Evolutionary conservation across 352 stramenopile genomes (phyloP).

Genomic region (Pythium phragmiticola): DNA sequence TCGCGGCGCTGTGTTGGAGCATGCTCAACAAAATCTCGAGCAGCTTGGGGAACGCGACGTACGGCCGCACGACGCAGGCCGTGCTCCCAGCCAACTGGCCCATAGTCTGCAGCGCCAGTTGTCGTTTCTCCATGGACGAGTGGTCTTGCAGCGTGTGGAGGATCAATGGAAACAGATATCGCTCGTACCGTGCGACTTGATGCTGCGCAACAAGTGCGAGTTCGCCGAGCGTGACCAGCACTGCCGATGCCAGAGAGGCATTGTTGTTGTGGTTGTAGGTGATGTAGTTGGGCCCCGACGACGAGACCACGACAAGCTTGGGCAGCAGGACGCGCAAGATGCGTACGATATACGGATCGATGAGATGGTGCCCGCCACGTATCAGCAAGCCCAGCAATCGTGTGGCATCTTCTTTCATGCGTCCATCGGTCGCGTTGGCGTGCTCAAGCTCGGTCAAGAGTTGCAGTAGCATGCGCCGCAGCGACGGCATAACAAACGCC

Average conservation of each 20-base stretch:
- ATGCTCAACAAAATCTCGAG: slow-evolving; percentile 94
- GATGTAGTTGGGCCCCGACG: slow-evolving; percentile 19
- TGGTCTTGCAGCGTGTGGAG: slow-evolving; percentile 96
- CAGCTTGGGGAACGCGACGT: slow-evolving; percentile 95
- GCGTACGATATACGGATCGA: slow-evolving; percentile 82
- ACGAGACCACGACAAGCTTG: slow-evolving; percentile 77
- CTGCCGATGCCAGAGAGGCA: slow-evolving; percentile 74
- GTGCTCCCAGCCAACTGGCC: slow-evolving; percentile 94
- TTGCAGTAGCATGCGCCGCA: slow-evolving; percentile 93
- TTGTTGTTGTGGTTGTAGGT: slow-evolving; percentile 35
- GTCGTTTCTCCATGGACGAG: slow-evolving; percentile 93
- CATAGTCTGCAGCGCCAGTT: slow-evolving; percentile 95
- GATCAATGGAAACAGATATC: slow-evolving; percentile 95
- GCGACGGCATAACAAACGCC: slow-evolving; percentile 92
- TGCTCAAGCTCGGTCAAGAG: slow-evolving; percentile 95
- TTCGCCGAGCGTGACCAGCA: slow-evolving; percentile 88
- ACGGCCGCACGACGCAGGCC: slow-evolving; percentile 92
- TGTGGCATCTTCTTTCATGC: slow-evolving; percentile 88
- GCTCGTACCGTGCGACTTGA: slow-evolving; percentile 92
- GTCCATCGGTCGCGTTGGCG: slow-evolving; percentile 66
- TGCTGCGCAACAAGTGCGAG: slow-evolving; percentile 89
- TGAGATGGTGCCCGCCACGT: slow-evolving; percentile 77
- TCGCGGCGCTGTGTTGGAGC: slow-evolving; percentile 88
- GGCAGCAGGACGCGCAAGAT: slow-evolving; percentile 75
- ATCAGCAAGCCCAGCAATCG: slow-evolving; percentile 85